Conservation (phyloP, 345 rosid genomes). For the Euphorbia tirucalli region DNA sequence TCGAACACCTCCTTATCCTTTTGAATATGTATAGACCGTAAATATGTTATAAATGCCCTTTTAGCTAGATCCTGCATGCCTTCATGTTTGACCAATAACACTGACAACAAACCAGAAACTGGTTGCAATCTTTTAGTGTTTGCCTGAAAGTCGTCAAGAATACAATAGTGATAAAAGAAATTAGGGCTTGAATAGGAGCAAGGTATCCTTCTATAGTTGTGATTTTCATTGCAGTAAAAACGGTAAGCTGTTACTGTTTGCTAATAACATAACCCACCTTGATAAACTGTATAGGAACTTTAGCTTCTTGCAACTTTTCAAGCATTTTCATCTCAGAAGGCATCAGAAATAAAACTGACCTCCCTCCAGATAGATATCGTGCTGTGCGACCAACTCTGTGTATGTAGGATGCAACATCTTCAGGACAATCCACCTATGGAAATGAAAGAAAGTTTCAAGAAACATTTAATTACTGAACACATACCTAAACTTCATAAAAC, state of each 20-base stretch:
- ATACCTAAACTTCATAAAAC: background rate
- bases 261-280: conserved; percentile 47
- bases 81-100: conserved; percentile 67
- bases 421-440: conserved; percentile 86
- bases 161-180: conserved; percentile 7
- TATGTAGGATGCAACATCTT: conserved; percentile 85
- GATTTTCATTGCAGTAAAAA: background rate
- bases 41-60: conserved; percentile 75
- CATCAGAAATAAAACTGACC: conserved; percentile 70
- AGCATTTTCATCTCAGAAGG: conserved; percentile 96
- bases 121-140: conserved; percentile 64
- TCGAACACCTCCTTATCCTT: conserved; percentile 91
- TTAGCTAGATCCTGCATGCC: conserved; percentile 70
- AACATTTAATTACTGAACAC: conserved; percentile 3
- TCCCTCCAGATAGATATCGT: conserved; percentile 69
- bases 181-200: background rate
- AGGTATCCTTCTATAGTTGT: background rate
- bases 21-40: conserved; percentile 76
- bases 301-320: conserved; percentile 71
- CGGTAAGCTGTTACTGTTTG: background rate
- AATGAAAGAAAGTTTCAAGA: conserved; percentile 14
- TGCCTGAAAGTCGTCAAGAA: conserved; percentile 42
- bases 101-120: conserved; percentile 59
- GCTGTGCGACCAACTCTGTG: conserved; percentile 99
- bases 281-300: conserved; percentile 61